Conservation (phyloP, 2,329 filamentous ascomycete genomes). For the Aspergillus sclerotialis region DNA sequence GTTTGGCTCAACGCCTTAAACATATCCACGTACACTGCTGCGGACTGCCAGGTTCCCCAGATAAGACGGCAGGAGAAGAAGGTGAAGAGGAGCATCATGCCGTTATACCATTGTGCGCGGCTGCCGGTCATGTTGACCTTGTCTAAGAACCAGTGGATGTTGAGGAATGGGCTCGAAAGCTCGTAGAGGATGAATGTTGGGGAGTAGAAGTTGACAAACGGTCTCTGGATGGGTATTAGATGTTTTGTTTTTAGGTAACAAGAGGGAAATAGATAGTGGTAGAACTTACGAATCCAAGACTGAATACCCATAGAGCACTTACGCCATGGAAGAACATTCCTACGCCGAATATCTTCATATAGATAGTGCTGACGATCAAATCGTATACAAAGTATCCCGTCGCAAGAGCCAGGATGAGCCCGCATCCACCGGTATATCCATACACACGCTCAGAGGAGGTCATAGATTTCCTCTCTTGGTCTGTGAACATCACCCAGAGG, state of each 20-base stretch:
- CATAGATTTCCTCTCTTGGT: slow-evolving; percentile 51
- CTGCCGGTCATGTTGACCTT: slow-evolving; percentile 60
- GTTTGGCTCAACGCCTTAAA: slow-evolving; percentile 45
- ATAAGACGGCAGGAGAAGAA: slow-evolving; percentile 58
- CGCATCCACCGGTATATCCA: slow-evolving; percentile 54
- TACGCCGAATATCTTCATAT: slow-evolving; percentile 53
- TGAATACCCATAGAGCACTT: slow-evolving; percentile 54
- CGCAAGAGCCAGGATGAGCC: slow-evolving; percentile 54
- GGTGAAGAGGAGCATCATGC: slow-evolving; percentile 49
- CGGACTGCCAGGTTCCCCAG: slow-evolving; percentile 56
- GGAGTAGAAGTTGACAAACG: slow-evolving; percentile 59
- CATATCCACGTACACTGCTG: slow-evolving; percentile 54
- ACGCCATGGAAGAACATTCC: slow-evolving; percentile 58
- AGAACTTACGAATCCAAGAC: slow-evolving; percentile 55
- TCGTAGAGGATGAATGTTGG: slow-evolving; percentile 63
- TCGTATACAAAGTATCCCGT: slow-evolving; percentile 61
- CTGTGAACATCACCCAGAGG: slow-evolving; percentile 51
- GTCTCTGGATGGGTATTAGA: slow-evolving; percentile 41
- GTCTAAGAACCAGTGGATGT: slow-evolving; percentile 65
- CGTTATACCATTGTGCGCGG: slow-evolving; percentile 56
- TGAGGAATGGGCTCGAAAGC: slow-evolving; percentile 59
- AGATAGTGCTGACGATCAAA: slow-evolving; percentile 48
- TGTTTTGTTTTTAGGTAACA: too few species aligned
- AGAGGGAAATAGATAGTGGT: slow-evolving; percentile 1
- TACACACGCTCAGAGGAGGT: slow-evolving; percentile 48